Conservation (phyloP, 495 filamentous ascomycete genomes). For the Aspergillus olivimuriae region DNA sequence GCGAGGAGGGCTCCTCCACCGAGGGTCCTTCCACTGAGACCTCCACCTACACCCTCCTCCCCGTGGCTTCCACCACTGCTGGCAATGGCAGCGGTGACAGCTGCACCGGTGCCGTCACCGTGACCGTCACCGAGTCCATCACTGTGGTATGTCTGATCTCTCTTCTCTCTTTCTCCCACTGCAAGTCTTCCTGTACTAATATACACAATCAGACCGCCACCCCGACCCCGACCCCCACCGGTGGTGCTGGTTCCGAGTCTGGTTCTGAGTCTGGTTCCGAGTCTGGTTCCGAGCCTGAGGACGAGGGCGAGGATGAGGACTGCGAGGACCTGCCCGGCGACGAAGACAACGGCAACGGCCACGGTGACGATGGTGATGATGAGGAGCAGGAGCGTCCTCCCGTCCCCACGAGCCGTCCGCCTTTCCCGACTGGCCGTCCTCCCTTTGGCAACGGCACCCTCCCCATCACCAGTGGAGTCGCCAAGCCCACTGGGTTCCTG, state of each 20-base stretch:
- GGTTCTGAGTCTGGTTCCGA: no score
- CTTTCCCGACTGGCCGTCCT: slow-evolving; percentile 15
- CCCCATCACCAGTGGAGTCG: slow-evolving; percentile 23
- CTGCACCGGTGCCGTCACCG: slow-evolving; percentile 30
- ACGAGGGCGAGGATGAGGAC: slow-evolving; percentile 8
- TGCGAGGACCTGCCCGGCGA: slow-evolving; percentile 12
- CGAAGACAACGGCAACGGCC: slow-evolving; percentile 10
- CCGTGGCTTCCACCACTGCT: slow-evolving; percentile 3
- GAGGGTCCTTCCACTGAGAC: neutral
- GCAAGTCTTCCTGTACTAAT: no score
- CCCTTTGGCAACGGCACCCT: slow-evolving; percentile 34
- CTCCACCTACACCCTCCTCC: neutral
- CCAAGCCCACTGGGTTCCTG: slow-evolving; percentile 23
- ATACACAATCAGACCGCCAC: slow-evolving; percentile 8
- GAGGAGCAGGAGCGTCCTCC: slow-evolving; percentile 1
- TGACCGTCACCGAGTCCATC: slow-evolving; percentile 32
- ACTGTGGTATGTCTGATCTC: slow-evolving; percentile 44
- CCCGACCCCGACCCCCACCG: slow-evolving; percentile 8
- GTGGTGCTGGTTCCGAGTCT: no score
- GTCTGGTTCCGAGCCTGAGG: no score
- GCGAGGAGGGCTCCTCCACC: neutral
- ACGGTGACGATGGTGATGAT: slow-evolving; percentile 4
- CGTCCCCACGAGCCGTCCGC: slow-evolving; percentile 13
- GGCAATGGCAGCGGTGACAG: slow-evolving; percentile 10
- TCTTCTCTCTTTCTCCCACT: neutral